These are phyloP conservation scores for Rozella allomycis DNA, from an alignment of 371 early-diverging fungal genomes.

Conservation along the genomic window DNA sequence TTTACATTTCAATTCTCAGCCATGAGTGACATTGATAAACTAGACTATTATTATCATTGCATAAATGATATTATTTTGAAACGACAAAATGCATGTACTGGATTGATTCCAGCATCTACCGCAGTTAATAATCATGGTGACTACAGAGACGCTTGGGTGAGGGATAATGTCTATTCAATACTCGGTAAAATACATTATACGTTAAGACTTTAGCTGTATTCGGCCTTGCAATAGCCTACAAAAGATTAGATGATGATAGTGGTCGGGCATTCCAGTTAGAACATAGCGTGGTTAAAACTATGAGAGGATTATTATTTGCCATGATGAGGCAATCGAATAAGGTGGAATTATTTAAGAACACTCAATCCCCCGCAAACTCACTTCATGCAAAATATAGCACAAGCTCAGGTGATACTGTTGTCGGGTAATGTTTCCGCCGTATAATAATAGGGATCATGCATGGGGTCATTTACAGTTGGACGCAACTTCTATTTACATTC, in stretches of 20 bases:
- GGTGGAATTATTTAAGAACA: constrained; percentile 56
- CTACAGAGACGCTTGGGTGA: constrained; percentile 77
- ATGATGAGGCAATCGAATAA: constrained; percentile 75
- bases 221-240: constrained; percentile 55
- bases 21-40: too few relatives aligned
- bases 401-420: constrained; percentile 57
- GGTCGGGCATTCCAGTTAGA: constrained; percentile 65
- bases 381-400: constrained; percentile 79
- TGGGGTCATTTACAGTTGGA: constrained; percentile 47
- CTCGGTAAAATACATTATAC: constrained; percentile 57
- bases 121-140: constrained; percentile 60
- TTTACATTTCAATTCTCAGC: too few relatives aligned
- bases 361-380: constrained; percentile 40
- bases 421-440: too few relatives aligned
- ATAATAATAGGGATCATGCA: constrained; percentile 48
- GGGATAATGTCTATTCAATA: constrained; percentile 85
- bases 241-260: constrained; percentile 53
- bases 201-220: background rate
- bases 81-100: constrained; percentile 56
- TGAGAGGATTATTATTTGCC: constrained; percentile 54
- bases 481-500: constrained; percentile 33
- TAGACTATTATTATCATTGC: constrained; percentile 52
- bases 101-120: constrained; percentile 67
- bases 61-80: constrained; percentile 48
- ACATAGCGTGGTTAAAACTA: constrained; percentile 57